phyloP scores from a whole-genome alignment of 164 flowering plant genomes.

The Dillenia suffruticosa region DNA sequence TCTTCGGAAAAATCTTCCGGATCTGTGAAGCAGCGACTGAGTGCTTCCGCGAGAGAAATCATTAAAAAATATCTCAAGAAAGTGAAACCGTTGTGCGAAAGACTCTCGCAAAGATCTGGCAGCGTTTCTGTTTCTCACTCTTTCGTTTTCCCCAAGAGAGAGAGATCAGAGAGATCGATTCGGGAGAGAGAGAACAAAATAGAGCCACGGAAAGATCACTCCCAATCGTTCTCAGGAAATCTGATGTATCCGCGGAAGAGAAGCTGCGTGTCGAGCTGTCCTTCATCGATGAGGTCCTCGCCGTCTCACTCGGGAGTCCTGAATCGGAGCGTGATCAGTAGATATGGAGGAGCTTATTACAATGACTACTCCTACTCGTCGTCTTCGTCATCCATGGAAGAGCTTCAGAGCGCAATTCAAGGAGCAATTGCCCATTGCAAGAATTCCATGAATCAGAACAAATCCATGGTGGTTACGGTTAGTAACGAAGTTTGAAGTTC shows the following conservation, averaged over 20 bases:
- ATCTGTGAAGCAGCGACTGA: constrained; percentile 35
- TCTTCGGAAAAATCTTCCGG: constrained; percentile 7
- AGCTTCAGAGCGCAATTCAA: constrained; percentile 90
- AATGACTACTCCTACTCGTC: constrained; percentile 1
- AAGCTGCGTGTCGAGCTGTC: constrained; percentile 67
- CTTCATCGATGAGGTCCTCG: constrained; percentile 89
- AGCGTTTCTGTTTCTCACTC: background rate
- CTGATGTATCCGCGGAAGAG: constrained; percentile 55
- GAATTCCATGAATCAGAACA: constrained; percentile 65
- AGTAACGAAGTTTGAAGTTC: constrained; percentile 31
- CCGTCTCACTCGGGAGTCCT: constrained; percentile 84
- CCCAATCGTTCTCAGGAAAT: constrained; percentile 80
- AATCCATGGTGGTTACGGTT: constrained; percentile 12
- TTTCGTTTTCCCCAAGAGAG: constrained; percentile 6
- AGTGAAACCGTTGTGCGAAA: constrained; percentile 84
- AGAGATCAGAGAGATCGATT: constrained; percentile 11
- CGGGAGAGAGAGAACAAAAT: constrained; percentile 5
- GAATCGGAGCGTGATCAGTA: constrained; percentile 12
- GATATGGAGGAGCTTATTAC: constrained; percentile 2
- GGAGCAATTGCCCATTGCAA: constrained; percentile 98
- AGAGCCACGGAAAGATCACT: constrained; percentile 14
- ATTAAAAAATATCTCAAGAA: constrained; percentile 75
- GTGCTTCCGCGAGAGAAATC: constrained; percentile 62
- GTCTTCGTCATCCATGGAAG: constrained; percentile 78
- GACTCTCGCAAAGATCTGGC: constrained; percentile 38